Percentiles rank a stretch among this genome's conserved stretches.
Evolutionary conservation across 768 basidiomycete species (phyloP).

Genomic region (Mycena belliarum): DNA sequence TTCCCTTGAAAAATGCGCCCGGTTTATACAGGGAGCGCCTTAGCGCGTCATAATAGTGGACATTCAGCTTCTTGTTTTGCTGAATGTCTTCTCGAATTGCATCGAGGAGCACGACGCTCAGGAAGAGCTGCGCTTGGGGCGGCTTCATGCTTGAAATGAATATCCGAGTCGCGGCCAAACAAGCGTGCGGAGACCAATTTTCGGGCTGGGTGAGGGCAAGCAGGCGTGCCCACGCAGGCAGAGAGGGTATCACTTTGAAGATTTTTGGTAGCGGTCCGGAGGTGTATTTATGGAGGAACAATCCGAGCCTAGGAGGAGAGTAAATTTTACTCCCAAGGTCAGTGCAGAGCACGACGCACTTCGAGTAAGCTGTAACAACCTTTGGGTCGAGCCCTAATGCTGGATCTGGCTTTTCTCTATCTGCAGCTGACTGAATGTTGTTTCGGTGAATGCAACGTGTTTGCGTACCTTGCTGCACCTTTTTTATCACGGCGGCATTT

Average conservation of each 20-base stretch:
- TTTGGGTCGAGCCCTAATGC: constrained; percentile 88
- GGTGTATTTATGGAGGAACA: constrained; percentile 84
- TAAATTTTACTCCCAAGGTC: constrained; percentile 3
- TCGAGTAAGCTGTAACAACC: constrained; percentile 90
- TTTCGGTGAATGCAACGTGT: background rate
- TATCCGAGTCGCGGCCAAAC: constrained; percentile 89
- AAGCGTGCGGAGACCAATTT: constrained; percentile 95
- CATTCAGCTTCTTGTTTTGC: constrained; percentile 84
- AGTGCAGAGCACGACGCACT: constrained; percentile 52
- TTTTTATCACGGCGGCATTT: constrained; percentile 56
- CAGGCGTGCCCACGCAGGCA: constrained; percentile 94
- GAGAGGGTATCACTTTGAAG: constrained; percentile 96
- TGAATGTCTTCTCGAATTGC: constrained; percentile 88
- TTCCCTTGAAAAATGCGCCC: constrained; percentile 96
- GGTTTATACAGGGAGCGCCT: constrained; percentile 95
- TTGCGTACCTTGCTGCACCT: constrained; percentile 55
- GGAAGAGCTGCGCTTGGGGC: constrained; percentile 87
- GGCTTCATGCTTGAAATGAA: constrained; percentile 98
- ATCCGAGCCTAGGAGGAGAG: constrained; percentile 64
- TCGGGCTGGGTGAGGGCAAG: constrained; percentile 91
- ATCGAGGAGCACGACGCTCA: constrained; percentile 89
- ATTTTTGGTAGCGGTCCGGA: constrained; percentile 94
- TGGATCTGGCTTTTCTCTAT: constrained; percentile 67
- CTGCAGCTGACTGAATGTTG: constrained; percentile 28
- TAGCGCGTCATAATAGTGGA: constrained; percentile 92